These are phyloP conservation scores for Acarospora socialis DNA, from an alignment of 2,329 filamentous ascomycete genomes.

Conservation along the genomic window DNA sequence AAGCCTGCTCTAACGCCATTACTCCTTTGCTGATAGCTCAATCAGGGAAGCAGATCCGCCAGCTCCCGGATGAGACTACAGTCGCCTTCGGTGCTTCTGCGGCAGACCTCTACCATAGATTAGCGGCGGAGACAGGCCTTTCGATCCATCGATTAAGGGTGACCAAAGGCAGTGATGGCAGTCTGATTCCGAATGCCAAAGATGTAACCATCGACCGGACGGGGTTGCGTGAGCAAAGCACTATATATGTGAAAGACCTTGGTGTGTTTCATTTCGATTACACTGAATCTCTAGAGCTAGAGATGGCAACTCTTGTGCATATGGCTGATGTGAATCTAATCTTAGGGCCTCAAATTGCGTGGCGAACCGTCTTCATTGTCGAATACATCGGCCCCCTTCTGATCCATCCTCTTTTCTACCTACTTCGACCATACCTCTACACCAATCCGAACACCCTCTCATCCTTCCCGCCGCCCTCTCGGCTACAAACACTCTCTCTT, in stretches of 20 bases:
- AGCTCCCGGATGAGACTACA: constrained; percentile 42
- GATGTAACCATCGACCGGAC: constrained; percentile 39
- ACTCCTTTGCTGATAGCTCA: no score
- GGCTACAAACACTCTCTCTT: constrained; percentile 58
- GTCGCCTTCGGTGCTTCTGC: constrained; percentile 37
- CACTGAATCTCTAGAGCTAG: no score
- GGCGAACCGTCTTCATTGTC: constrained; percentile 87
- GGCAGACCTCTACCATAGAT: constrained; percentile 41
- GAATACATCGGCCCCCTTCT: constrained; percentile 88
- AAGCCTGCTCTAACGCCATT: no score
- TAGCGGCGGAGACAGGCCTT: constrained; percentile 40
- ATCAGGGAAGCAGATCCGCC: constrained; percentile 49
- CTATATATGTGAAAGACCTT: constrained; percentile 80
- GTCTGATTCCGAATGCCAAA: constrained; percentile 39
- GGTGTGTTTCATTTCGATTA: constrained; percentile 40
- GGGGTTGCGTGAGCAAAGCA: constrained; percentile 44
- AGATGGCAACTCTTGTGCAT: constrained; percentile 4
- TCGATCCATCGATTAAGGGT: constrained; percentile 47
- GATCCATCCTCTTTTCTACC: constrained; percentile 63
- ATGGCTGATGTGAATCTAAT: constrained; percentile 14
- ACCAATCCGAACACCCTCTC: constrained; percentile 31
- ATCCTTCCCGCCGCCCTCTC: constrained; percentile 41
- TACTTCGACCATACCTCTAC: constrained; percentile 60
- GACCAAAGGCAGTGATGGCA: constrained; percentile 50
- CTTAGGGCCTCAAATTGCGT: constrained; percentile 71